Base-by-base conservation (phyloP, 139 green algal genomes). In the Asterochloris sp. region DNA sequence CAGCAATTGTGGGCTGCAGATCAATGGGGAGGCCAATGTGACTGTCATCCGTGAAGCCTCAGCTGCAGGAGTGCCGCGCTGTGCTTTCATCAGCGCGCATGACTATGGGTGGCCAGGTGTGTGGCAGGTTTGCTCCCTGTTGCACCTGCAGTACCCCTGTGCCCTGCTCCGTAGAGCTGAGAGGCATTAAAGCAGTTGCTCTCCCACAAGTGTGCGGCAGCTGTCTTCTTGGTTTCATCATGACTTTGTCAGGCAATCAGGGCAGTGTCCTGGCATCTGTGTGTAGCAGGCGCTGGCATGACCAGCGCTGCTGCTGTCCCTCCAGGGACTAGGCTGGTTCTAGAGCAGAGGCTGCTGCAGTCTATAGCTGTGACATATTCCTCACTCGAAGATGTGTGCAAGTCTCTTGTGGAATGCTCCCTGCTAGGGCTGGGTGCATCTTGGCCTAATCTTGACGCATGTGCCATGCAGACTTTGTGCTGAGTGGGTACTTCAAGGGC, bases 21-120 rank as follows among this genome's bases (percentile, higher is more conserved):
- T 96, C 27, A 96, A 94, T 69, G 95, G 95, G 21, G 85, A 91
- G 47, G 89, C 93, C 2, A 98, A 98, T 82, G 90, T 96, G 54
- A 64, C 74, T 16, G 80, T 90, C 1, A 93, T 98, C n/a, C 87
- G 94, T 60, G 89, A 91, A n/a, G 91, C 92, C 10, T 86, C 86
- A 12, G 86, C 83, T 12, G 91, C 91, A 0, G 91, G 89, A 10
- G 91, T 98, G 12, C 81, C 89, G 0, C 86, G 95, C 23, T 95
- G 95, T 83, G 92, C 91, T 2, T 98, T 96, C 86, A 91, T 98
- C 17, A 96, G 92, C 12, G 94, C 94, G 10, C 87, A 95, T 78
- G 91, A 97, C 69, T 95, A 92, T 47, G 89, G 87, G 24, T 78
- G 96, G 0, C 92, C 93, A 28, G 91, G 90, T 74, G 73, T 88